Evolutionary conservation across 1,284 basidiomycete species (phyloP).

Genomic region (Fomitiporia mediterranea): DNA sequence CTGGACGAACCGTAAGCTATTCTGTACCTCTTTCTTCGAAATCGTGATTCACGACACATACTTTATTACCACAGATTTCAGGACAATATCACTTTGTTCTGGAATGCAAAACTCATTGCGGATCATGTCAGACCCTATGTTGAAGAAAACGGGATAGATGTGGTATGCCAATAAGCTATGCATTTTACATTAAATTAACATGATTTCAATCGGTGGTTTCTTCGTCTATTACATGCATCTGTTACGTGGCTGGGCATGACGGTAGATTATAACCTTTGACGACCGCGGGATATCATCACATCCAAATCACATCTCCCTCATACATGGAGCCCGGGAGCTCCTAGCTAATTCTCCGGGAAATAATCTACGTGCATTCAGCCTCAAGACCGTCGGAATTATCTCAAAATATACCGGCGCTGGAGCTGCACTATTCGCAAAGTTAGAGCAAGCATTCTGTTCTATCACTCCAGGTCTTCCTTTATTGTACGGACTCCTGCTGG

Average conservation of each 20-base stretch:
- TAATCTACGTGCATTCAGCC: conserved; percentile 44
- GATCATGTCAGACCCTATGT: conserved; percentile 59
- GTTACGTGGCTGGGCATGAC: background rate
- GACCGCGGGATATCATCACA: conserved; percentile 76
- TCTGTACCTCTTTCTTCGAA: conserved; percentile 8
- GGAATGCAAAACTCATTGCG: conserved; percentile 64
- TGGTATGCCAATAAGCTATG: conserved; percentile 41
- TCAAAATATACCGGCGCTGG: conserved; percentile 59
- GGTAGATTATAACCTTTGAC: conserved; percentile 93
- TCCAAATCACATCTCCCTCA: conserved; percentile 83
- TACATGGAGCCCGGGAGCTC: conserved; percentile 47
- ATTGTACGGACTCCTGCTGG: too few species aligned
- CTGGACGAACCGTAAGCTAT: conserved; percentile 69
- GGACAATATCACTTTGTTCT: conserved; percentile 70
- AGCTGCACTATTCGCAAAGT: conserved; percentile 44
- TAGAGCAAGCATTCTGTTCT: conserved; percentile 31
- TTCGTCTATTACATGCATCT: background rate
- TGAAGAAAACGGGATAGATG: conserved; percentile 52
- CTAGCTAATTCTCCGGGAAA: conserved; percentile 28
- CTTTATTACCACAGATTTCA: conserved; percentile 39
- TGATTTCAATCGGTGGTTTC: background rate
- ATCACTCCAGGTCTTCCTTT: background rate
- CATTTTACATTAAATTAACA: conserved; percentile 5
- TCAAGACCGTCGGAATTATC: conserved; percentile 53
- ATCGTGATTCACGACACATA: background rate